Evolutionary conservation across 371 early-diverging fungal species (phyloP).

Genomic region (Massospora cicadina): DNA sequence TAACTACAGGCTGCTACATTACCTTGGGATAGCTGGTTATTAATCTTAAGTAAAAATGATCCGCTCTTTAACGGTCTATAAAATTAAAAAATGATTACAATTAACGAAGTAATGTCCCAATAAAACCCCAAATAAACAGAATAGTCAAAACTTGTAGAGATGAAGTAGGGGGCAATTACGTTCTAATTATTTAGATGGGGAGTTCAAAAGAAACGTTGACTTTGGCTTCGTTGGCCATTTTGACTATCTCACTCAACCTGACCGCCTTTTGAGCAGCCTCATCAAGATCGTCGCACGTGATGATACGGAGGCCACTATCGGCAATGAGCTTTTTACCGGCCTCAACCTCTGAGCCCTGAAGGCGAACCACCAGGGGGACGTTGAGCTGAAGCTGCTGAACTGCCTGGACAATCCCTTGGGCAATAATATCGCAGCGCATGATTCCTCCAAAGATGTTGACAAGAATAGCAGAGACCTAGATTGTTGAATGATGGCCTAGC

Average conservation of each 20-base stretch:
- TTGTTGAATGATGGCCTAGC: not conserved
- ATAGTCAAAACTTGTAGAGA: too few relatives aligned
- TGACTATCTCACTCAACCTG: conserved; percentile 71
- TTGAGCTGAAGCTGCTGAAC: conserved; percentile 73
- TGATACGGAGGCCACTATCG: conserved; percentile 80
- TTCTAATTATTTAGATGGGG: conserved; percentile 18
- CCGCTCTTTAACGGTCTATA: too few relatives aligned
- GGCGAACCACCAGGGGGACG: conserved; percentile 89
- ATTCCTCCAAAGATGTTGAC: conserved; percentile 99
- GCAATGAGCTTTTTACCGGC: conserved; percentile 75
- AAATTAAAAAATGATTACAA: too few relatives aligned
- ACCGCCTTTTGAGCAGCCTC: conserved; percentile 89
- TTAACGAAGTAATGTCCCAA: too few relatives aligned
- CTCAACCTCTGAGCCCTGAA: conserved; percentile 81
- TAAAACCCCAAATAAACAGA: too few relatives aligned
- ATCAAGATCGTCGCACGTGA: conserved; percentile 85
- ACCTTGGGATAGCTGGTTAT: too few relatives aligned
- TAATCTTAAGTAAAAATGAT: too few relatives aligned
- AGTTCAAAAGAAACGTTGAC: conserved; percentile 42
- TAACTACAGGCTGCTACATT: too few relatives aligned
- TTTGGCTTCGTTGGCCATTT: conserved; percentile 45
- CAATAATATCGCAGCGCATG: conserved; percentile 97
- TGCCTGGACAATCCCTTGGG: conserved; percentile 93
- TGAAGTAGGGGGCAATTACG: conserved; percentile 8
- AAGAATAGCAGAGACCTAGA: conserved; percentile 68